Evolutionary conservation across 371 early-diverging fungal species (phyloP).

Genomic region (Blakeslea trispora): DNA sequence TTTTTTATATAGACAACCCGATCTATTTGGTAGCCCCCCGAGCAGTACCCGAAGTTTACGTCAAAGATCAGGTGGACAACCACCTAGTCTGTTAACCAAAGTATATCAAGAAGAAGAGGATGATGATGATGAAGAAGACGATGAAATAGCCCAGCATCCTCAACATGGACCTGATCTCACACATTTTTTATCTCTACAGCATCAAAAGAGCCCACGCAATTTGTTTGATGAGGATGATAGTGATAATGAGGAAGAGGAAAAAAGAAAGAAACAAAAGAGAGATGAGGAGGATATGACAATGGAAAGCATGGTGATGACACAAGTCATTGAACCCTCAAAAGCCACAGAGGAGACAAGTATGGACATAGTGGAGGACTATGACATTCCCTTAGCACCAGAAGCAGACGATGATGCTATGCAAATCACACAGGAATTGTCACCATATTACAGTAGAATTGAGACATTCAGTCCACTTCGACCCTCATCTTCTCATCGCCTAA

Average conservation of each 20-base stretch:
- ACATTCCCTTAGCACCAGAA: too few species aligned
- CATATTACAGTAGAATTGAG: too few species aligned
- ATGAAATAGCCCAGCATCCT: too few species aligned
- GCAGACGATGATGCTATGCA: conserved; percentile 6
- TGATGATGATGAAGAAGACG: neutral
- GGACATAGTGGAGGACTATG: neutral
- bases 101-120: conserved; percentile 2
- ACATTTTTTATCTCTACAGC: neutral
- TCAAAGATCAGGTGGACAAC: conserved; percentile 4
- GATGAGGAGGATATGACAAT: neutral
- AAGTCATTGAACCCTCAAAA: neutral
- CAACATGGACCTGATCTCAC: conserved; percentile 4
- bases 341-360: too few species aligned
- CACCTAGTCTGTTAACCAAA: conserved; percentile 10
- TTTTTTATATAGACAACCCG: conserved; percentile 8
- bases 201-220: neutral
- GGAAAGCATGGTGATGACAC: neutral
- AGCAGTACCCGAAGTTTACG: neutral
- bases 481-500: too few species aligned
- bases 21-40: conserved; percentile 15
- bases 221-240: conserved; percentile 16
- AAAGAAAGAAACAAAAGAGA: neutral
- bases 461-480: neutral
- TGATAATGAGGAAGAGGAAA: conserved; percentile 5
- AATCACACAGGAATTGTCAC: conserved; percentile 13